These are phyloP conservation scores for Nemophila menziesii DNA, from an alignment of 257 asterid species.

Conservation along the genomic window DNA sequence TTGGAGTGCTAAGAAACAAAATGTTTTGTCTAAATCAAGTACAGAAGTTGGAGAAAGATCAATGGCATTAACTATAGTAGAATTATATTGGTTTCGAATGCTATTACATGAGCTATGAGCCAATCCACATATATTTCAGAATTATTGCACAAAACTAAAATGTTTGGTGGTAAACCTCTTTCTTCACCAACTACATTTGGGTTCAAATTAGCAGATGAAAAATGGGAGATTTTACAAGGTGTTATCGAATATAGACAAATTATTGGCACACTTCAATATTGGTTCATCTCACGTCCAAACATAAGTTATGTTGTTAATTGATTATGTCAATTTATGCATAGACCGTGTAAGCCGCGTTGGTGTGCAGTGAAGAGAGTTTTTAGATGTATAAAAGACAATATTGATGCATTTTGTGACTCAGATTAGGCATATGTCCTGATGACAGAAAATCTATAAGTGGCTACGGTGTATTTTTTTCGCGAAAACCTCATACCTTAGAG, in stretches of 20 bases:
- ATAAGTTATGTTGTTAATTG: neutral
- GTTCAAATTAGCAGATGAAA: neutral
- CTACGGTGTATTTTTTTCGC: neutral
- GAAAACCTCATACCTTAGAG: neutral
- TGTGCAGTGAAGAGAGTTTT: neutral
- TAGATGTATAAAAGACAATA: neutral
- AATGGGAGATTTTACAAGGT: neutral
- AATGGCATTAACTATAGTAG: neutral
- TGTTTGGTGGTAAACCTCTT: too few relatives aligned
- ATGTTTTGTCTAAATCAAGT: neutral
- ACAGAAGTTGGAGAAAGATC: neutral
- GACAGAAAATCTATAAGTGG: neutral
- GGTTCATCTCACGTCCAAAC: neutral
- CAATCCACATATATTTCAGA: too few relatives aligned
- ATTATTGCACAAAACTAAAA: too few relatives aligned
- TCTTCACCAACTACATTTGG: too few relatives aligned
- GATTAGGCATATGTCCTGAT: neutral
- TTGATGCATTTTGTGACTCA: neutral
- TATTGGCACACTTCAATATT: neutral
- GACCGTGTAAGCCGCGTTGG: neutral
- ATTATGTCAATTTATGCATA: neutral
- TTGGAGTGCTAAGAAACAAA: too few relatives aligned
- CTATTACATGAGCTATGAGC: neutral
- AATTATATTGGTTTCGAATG: slow-evolving; percentile 2
- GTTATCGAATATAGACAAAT: neutral